Conservation (phyloP, 2,329 filamentous ascomycete species). For the Pseudonectria foliicola region DNA sequence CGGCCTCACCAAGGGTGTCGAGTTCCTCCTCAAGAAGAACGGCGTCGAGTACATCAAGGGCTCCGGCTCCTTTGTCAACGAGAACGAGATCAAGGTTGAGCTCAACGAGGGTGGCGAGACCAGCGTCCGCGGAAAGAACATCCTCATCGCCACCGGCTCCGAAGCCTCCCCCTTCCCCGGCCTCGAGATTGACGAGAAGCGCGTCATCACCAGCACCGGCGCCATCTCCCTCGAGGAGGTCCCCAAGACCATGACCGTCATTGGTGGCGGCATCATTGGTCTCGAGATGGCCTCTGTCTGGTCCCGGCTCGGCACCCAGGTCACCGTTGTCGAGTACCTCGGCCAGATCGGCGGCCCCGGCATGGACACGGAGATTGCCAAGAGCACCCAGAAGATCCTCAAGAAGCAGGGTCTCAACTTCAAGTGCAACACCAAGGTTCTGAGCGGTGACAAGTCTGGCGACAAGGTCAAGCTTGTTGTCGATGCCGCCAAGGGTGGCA, state of each 20-base stretch:
- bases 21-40: constrained; percentile 99
- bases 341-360: constrained; percentile 94
- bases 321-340: constrained; percentile 95
- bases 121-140: constrained; percentile 86
- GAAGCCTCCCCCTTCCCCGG: constrained; percentile 96
- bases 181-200: constrained; percentile 93
- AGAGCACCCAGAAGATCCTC: constrained; percentile 85
- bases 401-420: constrained; percentile 97
- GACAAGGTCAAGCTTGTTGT: constrained; percentile 74
- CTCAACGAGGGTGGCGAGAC: constrained; percentile 89
- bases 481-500: constrained; percentile 93
- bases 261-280: constrained; percentile 97
- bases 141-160: constrained; percentile 92
- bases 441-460: constrained; percentile 72
- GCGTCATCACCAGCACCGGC: constrained; percentile 92
- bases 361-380: constrained; percentile 93
- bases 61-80: constrained; percentile 75
- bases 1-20: constrained; percentile 90
- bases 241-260: constrained; percentile 93
- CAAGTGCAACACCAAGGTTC: constrained; percentile 95
- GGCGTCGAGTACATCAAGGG: constrained; percentile 97
- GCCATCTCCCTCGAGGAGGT: constrained; percentile 85
- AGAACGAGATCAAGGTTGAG: constrained; percentile 86
- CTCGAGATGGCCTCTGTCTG: constrained; percentile 98
- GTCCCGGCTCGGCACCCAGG: constrained; percentile 87